Conservation (phyloP, 1,139 yeast species). For the Blastobotrys aristatus region DNA sequence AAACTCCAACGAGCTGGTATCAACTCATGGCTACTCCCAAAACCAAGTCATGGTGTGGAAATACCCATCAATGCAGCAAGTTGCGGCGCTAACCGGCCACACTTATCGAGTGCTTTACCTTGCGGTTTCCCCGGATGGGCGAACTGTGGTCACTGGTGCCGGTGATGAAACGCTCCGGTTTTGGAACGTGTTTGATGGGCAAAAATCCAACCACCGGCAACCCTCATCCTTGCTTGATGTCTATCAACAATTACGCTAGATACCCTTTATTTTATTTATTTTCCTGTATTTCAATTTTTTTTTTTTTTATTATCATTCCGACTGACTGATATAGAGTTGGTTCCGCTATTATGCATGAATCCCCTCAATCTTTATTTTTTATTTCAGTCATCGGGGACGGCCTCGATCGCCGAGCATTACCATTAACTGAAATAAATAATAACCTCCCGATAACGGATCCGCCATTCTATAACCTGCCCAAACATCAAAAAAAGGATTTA, state of each 20-base stretch:
- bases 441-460: no score
- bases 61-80: slow-evolving; percentile 86
- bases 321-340: not conserved
- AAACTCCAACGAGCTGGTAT: slow-evolving; percentile 85
- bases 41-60: slow-evolving; percentile 95
- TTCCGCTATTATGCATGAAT: not conserved
- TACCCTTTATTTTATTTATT: not conserved
- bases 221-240: slow-evolving; percentile 70
- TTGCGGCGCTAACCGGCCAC: slow-evolving; percentile 91
- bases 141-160: slow-evolving; percentile 97
- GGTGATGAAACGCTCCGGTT: slow-evolving; percentile 95
- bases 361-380: no score
- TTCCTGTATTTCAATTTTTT: not conserved
- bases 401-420: slow-evolving; percentile 7
- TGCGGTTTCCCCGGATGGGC: slow-evolving; percentile 94
- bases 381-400: no score
- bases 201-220: slow-evolving; percentile 40
- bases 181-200: slow-evolving; percentile 88
- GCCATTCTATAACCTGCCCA: no score
- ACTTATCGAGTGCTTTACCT: slow-evolving; percentile 87
- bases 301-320: not conserved
- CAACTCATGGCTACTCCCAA: slow-evolving; percentile 91
- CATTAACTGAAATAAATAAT: slow-evolving; percentile 1
- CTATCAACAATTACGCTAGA: slow-evolving; percentile 65
- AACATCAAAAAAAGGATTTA: no score